Conservation (phyloP, 169 alveolate species). For the Cyclospora cayetanensis region DNA sequence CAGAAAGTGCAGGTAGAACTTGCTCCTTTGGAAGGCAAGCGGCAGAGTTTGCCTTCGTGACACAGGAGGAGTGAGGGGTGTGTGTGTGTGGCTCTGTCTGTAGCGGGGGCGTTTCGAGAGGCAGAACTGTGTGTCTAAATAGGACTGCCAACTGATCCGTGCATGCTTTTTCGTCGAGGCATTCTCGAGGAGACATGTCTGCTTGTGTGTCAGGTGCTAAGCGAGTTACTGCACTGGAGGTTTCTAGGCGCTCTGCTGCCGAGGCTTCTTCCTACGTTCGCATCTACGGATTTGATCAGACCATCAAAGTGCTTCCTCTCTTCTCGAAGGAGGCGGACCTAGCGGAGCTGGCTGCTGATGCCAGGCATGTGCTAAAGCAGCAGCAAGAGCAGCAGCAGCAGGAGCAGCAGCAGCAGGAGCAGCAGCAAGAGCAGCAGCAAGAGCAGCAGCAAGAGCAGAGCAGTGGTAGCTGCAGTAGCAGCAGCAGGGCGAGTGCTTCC, state of each 20-base stretch:
- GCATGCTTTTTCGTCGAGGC: neutral
- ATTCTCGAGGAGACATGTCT: neutral
- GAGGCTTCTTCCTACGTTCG: constrained; percentile 63
- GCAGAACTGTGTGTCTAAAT: neutral
- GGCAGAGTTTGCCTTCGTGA: neutral
- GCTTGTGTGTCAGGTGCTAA: constrained; percentile 55
- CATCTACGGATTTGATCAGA: constrained; percentile 50
- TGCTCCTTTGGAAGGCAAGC: neutral
- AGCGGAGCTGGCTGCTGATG: neutral
- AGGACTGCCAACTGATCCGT: neutral
- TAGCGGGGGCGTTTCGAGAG: neutral
- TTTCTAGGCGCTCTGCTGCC: constrained; percentile 13
- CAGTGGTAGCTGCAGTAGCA: constrained; percentile 3
- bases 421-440: neutral
- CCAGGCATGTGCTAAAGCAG: neutral
- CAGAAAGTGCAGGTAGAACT: neutral
- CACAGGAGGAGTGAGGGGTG: neutral
- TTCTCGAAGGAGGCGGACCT: constrained; percentile 56
- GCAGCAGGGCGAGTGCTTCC: neutral
- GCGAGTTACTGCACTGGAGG: constrained; percentile 55
- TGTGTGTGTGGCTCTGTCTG: neutral
- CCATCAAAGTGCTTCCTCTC: neutral
- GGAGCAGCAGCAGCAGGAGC: neutral
- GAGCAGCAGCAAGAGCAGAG: neutral
- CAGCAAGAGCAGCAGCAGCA: neutral